These are phyloP conservation scores for Talaromyces sp. DNA, from an alignment of 2,329 filamentous ascomycete genomes.

Conservation along the genomic window DNA sequence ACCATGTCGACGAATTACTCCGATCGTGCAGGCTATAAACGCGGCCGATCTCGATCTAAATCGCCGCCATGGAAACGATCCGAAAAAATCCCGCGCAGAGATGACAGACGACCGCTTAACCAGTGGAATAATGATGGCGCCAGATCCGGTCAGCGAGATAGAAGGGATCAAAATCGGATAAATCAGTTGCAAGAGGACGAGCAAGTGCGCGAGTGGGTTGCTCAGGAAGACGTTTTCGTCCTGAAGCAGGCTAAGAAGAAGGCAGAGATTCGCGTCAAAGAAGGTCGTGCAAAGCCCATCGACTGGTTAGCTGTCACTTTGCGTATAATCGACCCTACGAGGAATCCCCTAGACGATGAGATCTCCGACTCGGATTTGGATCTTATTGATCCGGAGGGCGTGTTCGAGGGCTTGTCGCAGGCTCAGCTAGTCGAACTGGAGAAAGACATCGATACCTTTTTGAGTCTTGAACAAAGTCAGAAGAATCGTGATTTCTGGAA, in stretches of 20 bases:
- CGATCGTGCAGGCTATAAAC: constrained; percentile 35
- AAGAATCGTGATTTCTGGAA: constrained; percentile 87
- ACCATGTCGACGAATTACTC: constrained; percentile 35
- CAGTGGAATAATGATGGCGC: constrained; percentile 23
- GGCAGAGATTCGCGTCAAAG: constrained; percentile 88
- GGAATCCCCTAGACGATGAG: constrained; percentile 77
- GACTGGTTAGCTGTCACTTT: constrained; percentile 91
- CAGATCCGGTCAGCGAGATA: constrained; percentile 27
- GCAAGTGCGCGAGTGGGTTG: constrained; percentile 77
- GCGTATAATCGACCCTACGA: constrained; percentile 79
- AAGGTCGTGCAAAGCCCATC: constrained; percentile 84
- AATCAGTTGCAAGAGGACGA: constrained; percentile 68
- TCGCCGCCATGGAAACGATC: constrained; percentile 39
- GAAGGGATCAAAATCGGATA: constrained; percentile 46
- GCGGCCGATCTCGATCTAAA: constrained; percentile 41
- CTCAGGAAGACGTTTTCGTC: constrained; percentile 93
- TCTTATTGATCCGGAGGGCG: constrained; percentile 73
- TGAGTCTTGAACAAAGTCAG: constrained; percentile 72
- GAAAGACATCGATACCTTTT: constrained; percentile 75
- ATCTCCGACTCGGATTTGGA: constrained; percentile 72
- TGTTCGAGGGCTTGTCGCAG: constrained; percentile 70
- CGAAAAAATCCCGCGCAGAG: constrained; percentile 36
- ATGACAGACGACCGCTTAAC: constrained; percentile 29
- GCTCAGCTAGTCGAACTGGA: constrained; percentile 71
- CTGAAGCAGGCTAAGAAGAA: constrained; percentile 97